Percentiles rank a stretch among this genome's conserved stretches.
Evolutionary conservation across 768 basidiomycete genomes (phyloP).

Genomic region (Dioszegia aurantiaca): DNA sequence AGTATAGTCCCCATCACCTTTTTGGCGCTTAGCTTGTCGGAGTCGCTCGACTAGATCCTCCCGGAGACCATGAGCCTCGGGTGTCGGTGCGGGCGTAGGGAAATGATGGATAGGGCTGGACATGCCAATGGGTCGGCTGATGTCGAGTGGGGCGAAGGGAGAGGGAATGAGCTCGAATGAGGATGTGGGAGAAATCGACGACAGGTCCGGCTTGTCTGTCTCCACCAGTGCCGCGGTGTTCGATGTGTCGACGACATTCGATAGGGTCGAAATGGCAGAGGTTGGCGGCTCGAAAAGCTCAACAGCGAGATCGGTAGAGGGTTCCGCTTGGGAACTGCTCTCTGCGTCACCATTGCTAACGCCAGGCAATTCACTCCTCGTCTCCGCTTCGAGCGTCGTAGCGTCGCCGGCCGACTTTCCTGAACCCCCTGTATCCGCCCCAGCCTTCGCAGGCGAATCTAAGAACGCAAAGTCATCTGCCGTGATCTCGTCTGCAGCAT

Average conservation of each 20-base stretch:
- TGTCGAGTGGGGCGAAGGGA: conserved; percentile 24
- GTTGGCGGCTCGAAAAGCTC: too few species aligned
- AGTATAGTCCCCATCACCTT: conserved; percentile 23
- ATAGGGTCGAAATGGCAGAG: too few species aligned
- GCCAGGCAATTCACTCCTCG: too few species aligned
- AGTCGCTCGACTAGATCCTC: conserved; percentile 34
- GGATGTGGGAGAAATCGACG: background rate
- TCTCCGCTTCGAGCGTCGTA: background rate
- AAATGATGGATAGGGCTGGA: conserved; percentile 18
- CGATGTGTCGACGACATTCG: too few species aligned
- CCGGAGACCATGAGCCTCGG: conserved; percentile 23
- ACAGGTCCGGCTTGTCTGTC: too few species aligned
- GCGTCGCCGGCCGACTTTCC: background rate
- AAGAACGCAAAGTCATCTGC: conserved; percentile 35
- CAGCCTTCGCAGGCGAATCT: conserved; percentile 18
- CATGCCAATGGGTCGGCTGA: conserved; percentile 1
- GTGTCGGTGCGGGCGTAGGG: conserved; percentile 36
- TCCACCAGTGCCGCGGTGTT: too few species aligned
- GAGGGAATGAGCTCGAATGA: conserved; percentile 24
- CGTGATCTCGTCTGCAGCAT: conserved; percentile 12
- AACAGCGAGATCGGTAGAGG: too few species aligned
- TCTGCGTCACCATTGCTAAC: too few species aligned
- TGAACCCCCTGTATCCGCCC: background rate
- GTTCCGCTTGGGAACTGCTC: too few species aligned
- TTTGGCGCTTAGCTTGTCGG: conserved; percentile 11